These are phyloP conservation scores for Platanthera guangdongensis DNA, from an alignment of 106 monocot genomes.

Conservation along the genomic window DNA sequence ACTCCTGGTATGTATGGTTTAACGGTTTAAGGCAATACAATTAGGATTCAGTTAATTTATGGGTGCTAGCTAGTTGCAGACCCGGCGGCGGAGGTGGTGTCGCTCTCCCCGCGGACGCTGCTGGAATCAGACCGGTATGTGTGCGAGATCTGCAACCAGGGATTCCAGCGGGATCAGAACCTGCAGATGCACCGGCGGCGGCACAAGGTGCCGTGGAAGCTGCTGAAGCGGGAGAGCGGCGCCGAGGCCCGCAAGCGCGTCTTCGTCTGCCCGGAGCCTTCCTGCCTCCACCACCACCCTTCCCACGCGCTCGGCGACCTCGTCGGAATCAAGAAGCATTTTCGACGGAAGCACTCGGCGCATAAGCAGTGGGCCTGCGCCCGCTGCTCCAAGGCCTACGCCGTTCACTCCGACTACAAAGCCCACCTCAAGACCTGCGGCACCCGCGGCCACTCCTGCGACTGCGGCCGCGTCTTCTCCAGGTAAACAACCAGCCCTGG, in stretches of 20 bases:
- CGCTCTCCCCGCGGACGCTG: constrained; percentile 76
- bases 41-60: neutral
- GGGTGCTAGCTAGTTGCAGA: constrained; percentile 24
- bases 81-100: constrained; percentile 89
- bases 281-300: constrained; percentile 84
- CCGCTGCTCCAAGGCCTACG: constrained; percentile 73
- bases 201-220: constrained; percentile 98
- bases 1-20: constrained; percentile 45
- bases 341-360: constrained; percentile 72
- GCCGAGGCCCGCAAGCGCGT: constrained; percentile 54
- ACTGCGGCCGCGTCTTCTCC: constrained; percentile 95
- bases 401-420: constrained; percentile 90
- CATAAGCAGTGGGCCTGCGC: constrained; percentile 76
- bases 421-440: constrained; percentile 97
- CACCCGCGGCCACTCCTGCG: constrained; percentile 88
- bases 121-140: constrained; percentile 91
- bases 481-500: constrained; percentile 16
- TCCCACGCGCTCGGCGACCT: constrained; percentile 86
- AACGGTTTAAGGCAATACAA: neutral
- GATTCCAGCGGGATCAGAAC: constrained; percentile 93
- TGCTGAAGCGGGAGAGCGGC: constrained; percentile 55
- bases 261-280: constrained; percentile 90
- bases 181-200: constrained; percentile 93
- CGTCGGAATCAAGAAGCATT: constrained; percentile 97
- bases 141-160: constrained; percentile 95